Conservation (phyloP, 2,329 filamentous ascomycete species). For the Penicillium sp. region DNA sequence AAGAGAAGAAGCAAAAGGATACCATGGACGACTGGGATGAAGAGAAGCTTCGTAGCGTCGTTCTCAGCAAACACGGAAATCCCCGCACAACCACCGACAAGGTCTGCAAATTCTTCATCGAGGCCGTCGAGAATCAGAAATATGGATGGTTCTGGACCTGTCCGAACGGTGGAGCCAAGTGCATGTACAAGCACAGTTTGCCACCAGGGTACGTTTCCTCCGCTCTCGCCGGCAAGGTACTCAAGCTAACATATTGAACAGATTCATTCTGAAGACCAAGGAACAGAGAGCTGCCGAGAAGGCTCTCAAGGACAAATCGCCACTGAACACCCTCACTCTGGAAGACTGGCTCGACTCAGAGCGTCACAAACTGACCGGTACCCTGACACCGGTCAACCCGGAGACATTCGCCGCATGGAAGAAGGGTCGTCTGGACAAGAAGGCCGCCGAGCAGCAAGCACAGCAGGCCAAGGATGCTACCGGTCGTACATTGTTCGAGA, state of each 20-base stretch:
- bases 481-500: slow-evolving; percentile 92
- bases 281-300: slow-evolving; percentile 96
- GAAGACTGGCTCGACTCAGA: slow-evolving; percentile 98
- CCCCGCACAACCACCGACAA: slow-evolving; percentile 94
- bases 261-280: slow-evolving; percentile 96
- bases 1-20: slow-evolving; percentile 77
- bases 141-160: slow-evolving; percentile 99
- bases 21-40: slow-evolving; percentile 98
- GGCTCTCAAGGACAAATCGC: slow-evolving; percentile 92
- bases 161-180: slow-evolving; percentile 94
- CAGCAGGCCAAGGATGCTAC: slow-evolving; percentile 92
- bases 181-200: slow-evolving; percentile 96
- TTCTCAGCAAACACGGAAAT: slow-evolving; percentile 95
- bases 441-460: slow-evolving; percentile 88
- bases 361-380: slow-evolving; percentile 90
- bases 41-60: slow-evolving; percentile 86
- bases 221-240: background rate
- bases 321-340: slow-evolving; percentile 87
- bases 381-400: slow-evolving; percentile 86
- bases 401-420: slow-evolving; percentile 98
- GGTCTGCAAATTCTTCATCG: slow-evolving; percentile 98
- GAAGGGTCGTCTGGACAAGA: slow-evolving; percentile 90
- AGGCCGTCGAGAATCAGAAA: slow-evolving; percentile 96
- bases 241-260: slow-evolving; percentile 40
- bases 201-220: slow-evolving; percentile 76